Evolutionary conservation across 2,329 filamentous ascomycete species (phyloP).

Genomic region (Talaromyces pinophilus): DNA sequence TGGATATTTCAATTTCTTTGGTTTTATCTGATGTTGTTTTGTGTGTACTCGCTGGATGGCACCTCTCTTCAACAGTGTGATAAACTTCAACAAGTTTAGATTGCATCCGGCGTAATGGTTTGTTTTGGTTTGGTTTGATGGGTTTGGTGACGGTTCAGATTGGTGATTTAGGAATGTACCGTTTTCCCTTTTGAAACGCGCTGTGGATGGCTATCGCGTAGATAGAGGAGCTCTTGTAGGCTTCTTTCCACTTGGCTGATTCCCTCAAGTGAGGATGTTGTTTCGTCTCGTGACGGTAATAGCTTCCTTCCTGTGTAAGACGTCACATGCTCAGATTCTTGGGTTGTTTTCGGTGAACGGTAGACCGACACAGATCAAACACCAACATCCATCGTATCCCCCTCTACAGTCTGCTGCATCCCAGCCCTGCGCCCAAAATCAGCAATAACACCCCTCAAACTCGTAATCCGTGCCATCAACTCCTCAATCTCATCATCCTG

Average conservation of each 20-base stretch:
- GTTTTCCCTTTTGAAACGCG: not conserved
- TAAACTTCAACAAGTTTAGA: conserved; percentile 22
- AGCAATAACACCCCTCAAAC: conserved; percentile 43
- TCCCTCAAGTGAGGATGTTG: not conserved
- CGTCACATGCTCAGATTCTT: not conserved
- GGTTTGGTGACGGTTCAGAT: conserved; percentile 10
- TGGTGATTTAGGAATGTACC: not conserved
- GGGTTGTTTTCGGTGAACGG: too few relatives aligned
- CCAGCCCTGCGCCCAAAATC: conserved; percentile 41
- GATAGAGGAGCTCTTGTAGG: not conserved
- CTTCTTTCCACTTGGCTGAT: not conserved
- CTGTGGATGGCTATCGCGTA: not conserved
- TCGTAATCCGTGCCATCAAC: conserved; percentile 43
- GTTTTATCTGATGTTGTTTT: not conserved
- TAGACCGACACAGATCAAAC: conserved; percentile 3
- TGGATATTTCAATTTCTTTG: not conserved
- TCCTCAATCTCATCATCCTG: conserved; percentile 48
- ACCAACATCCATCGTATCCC: conserved; percentile 30
- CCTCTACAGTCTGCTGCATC: not conserved
- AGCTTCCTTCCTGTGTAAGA: not conserved
- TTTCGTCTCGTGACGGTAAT: not conserved
- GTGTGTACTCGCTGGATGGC: conserved; percentile 12
- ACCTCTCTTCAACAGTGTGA: conserved; percentile 23
- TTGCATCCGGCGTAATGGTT: conserved; percentile 9
- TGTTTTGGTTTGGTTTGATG: not conserved